Evolutionary conservation across 345 rosid genomes (phyloP).

Genomic region (Syzygium oleosum): DNA sequence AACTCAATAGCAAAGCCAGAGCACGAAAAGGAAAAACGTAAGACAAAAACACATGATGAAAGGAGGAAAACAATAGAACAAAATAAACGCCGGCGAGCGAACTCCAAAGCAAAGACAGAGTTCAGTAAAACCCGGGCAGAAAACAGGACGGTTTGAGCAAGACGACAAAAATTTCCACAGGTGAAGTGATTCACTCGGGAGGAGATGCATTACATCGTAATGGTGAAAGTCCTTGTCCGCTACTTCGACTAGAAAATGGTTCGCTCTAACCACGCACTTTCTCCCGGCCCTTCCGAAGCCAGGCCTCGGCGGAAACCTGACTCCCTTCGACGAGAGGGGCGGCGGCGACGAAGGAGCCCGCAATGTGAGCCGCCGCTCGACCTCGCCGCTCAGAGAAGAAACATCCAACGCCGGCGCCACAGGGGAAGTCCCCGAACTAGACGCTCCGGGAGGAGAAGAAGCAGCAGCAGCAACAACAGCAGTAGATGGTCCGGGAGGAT

Average conservation of each 20-base stretch:
- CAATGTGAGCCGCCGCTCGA: constrained; percentile 1
- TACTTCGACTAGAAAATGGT: constrained; percentile 53
- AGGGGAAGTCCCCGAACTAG: neutral
- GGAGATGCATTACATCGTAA: constrained; percentile 41
- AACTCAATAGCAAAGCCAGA: neutral
- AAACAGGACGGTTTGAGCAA: neutral
- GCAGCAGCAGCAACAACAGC: neutral
- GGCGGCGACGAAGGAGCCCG: neutral
- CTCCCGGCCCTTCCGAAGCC: constrained; percentile 33
- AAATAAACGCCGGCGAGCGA: neutral
- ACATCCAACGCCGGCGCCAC: neutral
- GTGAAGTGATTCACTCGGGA: neutral
- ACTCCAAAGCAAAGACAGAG: neutral
- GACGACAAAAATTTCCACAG: too few relatives aligned
- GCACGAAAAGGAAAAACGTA: neutral
- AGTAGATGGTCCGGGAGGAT: neutral
- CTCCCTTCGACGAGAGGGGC: constrained; percentile 41
- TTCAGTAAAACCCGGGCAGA: neutral
- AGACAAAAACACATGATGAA: neutral
- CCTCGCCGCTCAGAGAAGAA: neutral
- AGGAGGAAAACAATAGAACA: neutral
- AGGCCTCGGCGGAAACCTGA: constrained; percentile 28
- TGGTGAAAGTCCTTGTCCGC: constrained; percentile 42
- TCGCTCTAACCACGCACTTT: constrained; percentile 36
- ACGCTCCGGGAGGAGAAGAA: neutral